Conservation (phyloP, 2,329 filamentous ascomycete species). For the Epichloe glyceriae region DNA sequence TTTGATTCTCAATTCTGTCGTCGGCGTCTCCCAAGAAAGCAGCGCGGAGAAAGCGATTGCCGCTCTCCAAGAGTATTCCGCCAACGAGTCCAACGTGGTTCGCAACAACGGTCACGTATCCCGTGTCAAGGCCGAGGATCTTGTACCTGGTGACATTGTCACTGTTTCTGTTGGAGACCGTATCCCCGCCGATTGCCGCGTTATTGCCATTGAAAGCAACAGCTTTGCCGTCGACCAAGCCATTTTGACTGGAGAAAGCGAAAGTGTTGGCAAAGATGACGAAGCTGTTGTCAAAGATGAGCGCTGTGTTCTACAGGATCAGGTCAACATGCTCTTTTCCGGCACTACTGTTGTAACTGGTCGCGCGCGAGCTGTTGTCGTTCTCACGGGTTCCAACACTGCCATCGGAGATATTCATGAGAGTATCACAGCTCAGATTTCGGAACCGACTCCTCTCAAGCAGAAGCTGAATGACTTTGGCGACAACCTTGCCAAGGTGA, state of each 20-base stretch:
- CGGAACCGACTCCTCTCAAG: slow-evolving; percentile 91
- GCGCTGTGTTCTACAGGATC: slow-evolving; percentile 91
- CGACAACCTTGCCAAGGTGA: slow-evolving; percentile 91
- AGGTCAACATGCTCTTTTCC: slow-evolving; percentile 95
- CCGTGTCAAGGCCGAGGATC: slow-evolving; percentile 85
- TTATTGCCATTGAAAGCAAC: slow-evolving; percentile 88
- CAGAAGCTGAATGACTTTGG: slow-evolving; percentile 99
- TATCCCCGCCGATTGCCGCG: slow-evolving; percentile 85
- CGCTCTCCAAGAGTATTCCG: slow-evolving; percentile 95
- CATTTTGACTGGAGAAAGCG: slow-evolving; percentile 92
- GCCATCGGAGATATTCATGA: slow-evolving; percentile 98
- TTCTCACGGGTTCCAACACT: slow-evolving; percentile 76
- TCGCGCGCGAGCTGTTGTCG: slow-evolving; percentile 81
- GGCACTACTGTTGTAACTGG: slow-evolving; percentile 95
- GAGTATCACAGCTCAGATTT: slow-evolving; percentile 96
- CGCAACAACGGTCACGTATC: slow-evolving; percentile 66
- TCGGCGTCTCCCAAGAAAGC: slow-evolving; percentile 96
- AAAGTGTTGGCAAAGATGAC: slow-evolving; percentile 84
- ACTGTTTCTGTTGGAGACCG: slow-evolving; percentile 82
- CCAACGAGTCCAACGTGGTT: slow-evolving; percentile 90
- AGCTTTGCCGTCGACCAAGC: slow-evolving; percentile 95
- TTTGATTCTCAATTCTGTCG: slow-evolving; percentile 87
- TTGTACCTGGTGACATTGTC: slow-evolving; percentile 89
- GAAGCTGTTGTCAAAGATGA: slow-evolving; percentile 54
- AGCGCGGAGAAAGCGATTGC: slow-evolving; percentile 98